Evolutionary conservation across 805 yeast genomes (phyloP), one percentile per base, ranked within the genome.

Genomic region (Ogataea trehalophila): DNA sequence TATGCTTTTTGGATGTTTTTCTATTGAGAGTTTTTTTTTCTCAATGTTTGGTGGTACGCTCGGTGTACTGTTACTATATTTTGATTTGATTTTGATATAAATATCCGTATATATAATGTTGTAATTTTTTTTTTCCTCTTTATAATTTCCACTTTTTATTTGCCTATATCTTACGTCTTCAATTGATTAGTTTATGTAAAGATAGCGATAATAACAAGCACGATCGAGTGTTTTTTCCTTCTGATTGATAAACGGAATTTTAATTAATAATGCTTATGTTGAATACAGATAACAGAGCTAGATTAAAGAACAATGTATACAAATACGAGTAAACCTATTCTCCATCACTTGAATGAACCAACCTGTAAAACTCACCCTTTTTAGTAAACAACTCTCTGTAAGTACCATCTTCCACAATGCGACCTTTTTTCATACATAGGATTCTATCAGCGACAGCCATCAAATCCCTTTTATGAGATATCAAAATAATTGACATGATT

Each of bases 391-490:
- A 46, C 2, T 41, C 41, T 6, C 52, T 40, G 46, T 42, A 65
- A 4, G 46, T 38, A 6, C 85, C 87, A 14, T 65, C 53, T 48
- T 80, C 83, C 0, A 51, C 66, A 1, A 81, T 59, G 2, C 39
- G 45, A 0, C 91, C 91, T 14, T 72, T 54, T 37, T 72, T 67
- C 43, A 86, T 47, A 2, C 72, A 69, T 2, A 85, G 52, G 1
- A 81, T 56, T 6, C 75, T 63, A 40, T 80, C 79, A 1, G 88
- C 78, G 2, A 74, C 60, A 39, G 65, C 69, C 81, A 86, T 83
- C 70, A 91, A 69, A 18, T 80, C 84, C 37, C 71, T 68, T 44
- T 81, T 80, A 63, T 92, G 98, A 1, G 96, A 88, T 5, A 91
- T 78, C 7, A 87, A 66, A 1, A 92, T 56, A 0, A 81, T 72